Percentiles rank a stretch among this genome's conserved stretches.
Evolutionary conservation across 805 yeast species (phyloP).

Genomic region (Saccharomyces eubayanus): DNA sequence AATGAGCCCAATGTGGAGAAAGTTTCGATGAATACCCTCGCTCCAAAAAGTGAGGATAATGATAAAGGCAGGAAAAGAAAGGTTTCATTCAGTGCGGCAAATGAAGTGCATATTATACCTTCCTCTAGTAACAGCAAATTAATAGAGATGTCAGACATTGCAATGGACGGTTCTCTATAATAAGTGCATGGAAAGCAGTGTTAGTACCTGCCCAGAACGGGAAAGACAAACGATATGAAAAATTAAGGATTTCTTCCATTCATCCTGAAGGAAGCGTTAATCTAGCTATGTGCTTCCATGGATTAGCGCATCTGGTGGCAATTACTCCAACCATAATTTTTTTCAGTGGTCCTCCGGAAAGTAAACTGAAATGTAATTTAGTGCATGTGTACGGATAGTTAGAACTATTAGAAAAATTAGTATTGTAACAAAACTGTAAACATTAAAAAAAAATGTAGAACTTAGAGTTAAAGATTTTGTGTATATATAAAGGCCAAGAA

Average conservation of each 20-base stretch:
- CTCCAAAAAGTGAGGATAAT: constrained; percentile 3
- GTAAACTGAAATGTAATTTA: neutral
- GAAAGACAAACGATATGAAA: neutral
- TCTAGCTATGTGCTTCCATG: neutral
- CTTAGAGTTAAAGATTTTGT: neutral
- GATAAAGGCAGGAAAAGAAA: constrained; percentile 15
- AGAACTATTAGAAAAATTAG: neutral
- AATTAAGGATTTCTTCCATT: too few relatives aligned
- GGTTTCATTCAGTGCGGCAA: constrained; percentile 27
- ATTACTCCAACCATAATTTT: neutral
- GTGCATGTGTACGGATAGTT: neutral
- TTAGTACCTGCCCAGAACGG: too few relatives aligned
- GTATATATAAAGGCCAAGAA: neutral
- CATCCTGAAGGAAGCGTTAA: neutral
- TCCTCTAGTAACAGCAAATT: neutral
- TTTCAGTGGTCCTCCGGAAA: too few relatives aligned
- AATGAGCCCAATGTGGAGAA: constrained; percentile 1
- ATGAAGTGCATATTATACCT: constrained; percentile 24
- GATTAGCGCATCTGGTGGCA: neutral
- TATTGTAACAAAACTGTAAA: neutral
- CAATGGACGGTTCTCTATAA: neutral
- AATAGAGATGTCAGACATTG: neutral
- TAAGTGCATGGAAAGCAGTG: neutral
- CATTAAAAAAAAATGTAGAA: neutral
- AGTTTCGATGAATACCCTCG: neutral